Conservation (phyloP, 108 stramenopile genomes). For the Nannochloropsis granulata region DNA sequence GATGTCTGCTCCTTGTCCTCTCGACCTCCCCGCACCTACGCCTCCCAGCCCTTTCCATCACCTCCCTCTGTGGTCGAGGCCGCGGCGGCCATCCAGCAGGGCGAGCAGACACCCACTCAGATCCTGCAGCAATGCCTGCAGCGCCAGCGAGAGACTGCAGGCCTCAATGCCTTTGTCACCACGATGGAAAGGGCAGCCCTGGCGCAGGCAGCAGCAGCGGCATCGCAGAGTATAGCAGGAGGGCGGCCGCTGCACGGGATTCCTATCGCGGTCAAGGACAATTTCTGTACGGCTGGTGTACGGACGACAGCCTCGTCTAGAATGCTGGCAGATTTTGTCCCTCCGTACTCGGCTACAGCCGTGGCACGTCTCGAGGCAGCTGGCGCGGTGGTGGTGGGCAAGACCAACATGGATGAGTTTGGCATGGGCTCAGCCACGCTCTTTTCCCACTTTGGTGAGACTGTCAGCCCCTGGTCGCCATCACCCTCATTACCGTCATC, state of each 20-base stretch:
- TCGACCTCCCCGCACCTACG: background rate
- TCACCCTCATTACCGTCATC: too few species aligned
- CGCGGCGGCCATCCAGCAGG: background rate
- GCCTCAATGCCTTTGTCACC: background rate
- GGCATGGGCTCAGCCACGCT: conserved; percentile 73
- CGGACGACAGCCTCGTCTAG: conserved; percentile 58
- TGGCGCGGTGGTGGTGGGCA: conserved; percentile 65
- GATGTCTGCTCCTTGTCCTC: background rate
- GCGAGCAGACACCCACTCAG: background rate
- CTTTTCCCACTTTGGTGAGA: conserved; percentile 47
- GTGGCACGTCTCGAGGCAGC: conserved; percentile 35
- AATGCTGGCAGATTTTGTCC: conserved; percentile 37
- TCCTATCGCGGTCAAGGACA: conserved; percentile 72
- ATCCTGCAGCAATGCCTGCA: background rate
- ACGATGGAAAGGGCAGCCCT: background rate
- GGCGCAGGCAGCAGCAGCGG: background rate
- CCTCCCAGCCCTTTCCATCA: background rate
- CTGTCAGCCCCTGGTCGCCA: conserved; percentile 1
- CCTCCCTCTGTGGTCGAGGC: background rate
- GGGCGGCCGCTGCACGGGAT: conserved; percentile 42
- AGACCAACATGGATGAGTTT: conserved; percentile 82
- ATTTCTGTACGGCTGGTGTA: conserved; percentile 49
- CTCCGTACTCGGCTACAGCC: conserved; percentile 55
- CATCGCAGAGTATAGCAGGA: background rate
- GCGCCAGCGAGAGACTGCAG: background rate